Percentiles rank a stretch among this genome's conserved stretches.
phyloP scores from a whole-genome alignment of 2,329 filamentous ascomycete species.

The Dothiorella sarmentorum region DNA sequence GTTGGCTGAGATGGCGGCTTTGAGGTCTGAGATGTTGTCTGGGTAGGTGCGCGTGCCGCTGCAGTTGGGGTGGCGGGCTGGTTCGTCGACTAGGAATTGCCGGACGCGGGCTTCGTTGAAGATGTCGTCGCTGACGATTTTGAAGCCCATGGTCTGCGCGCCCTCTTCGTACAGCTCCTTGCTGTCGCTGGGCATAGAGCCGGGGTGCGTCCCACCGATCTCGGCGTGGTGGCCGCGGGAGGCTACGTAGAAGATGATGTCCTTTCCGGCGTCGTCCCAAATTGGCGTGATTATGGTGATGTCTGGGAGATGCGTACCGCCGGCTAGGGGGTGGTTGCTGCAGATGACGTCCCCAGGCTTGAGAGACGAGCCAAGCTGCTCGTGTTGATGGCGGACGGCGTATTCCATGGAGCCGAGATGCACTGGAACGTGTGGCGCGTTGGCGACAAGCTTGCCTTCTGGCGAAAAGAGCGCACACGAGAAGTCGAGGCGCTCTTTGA shows the following conservation, averaged over 20 bases:
- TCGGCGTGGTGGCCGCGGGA: conserved; percentile 41
- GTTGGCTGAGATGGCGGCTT: conserved; percentile 21
- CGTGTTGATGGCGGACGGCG: conserved; percentile 40
- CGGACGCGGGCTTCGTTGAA: conserved; percentile 37
- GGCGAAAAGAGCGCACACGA: conserved; percentile 45
- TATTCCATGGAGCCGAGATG: conserved; percentile 45
- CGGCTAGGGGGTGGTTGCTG: conserved; percentile 40
- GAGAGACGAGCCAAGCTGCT: conserved; percentile 33
- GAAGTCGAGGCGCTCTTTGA: conserved; percentile 45
- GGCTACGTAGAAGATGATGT: conserved; percentile 40
- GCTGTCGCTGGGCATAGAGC: conserved; percentile 43
- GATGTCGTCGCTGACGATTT: conserved; percentile 27
- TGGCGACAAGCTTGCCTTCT: conserved; percentile 42
- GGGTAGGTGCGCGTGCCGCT: conserved; percentile 30
- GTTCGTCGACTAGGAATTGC: conserved; percentile 30
- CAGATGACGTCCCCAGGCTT: conserved; percentile 41
- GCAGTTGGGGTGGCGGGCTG: conserved; percentile 38
- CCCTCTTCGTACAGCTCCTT: conserved; percentile 47
- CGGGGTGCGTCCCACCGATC: conserved; percentile 40
- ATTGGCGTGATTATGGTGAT: conserved; percentile 44
- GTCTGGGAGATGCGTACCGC: conserved; percentile 43
- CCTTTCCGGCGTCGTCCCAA: conserved; percentile 27
- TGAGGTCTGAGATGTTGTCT: conserved; percentile 22
- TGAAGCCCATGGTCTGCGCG: conserved; percentile 32
- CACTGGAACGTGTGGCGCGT: conserved; percentile 42